These are phyloP conservation scores for Hamamelis virginiana DNA, from an alignment of 164 flowering plant species.

Conservation along the genomic window DNA sequence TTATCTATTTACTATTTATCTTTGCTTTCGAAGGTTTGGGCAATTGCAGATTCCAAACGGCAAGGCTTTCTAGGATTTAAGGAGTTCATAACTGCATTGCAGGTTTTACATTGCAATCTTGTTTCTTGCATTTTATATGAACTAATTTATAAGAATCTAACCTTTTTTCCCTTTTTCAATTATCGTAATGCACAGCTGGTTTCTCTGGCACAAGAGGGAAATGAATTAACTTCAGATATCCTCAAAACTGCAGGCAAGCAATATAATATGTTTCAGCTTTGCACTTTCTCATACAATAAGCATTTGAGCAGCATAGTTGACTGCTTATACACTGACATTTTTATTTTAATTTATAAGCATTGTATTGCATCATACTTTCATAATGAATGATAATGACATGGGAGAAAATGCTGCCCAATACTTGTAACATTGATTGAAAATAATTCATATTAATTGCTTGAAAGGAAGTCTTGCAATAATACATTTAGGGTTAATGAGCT, in stretches of 20 bases:
- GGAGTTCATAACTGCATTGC: conserved; percentile 93
- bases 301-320: background rate
- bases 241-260: conserved; percentile 50
- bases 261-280: background rate
- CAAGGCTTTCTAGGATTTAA: conserved; percentile 83
- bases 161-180: background rate
- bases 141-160: background rate
- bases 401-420: too few relatives aligned
- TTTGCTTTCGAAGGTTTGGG: conserved; percentile 73
- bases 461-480: too few relatives aligned
- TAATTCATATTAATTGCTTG: too few relatives aligned
- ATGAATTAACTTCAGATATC: conserved; percentile 51
- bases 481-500: too few relatives aligned
- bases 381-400: too few relatives aligned
- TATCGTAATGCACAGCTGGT: conserved; percentile 48
- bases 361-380: too few relatives aligned
- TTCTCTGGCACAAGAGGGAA: conserved; percentile 85
- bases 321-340: background rate
- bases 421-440: too few relatives aligned
- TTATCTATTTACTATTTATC: background rate
- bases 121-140: background rate
- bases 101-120: conserved; percentile 42
- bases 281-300: background rate
- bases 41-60: conserved; percentile 83
- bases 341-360: too few relatives aligned